These are phyloP conservation scores for Calcarisporium arbuscula DNA, from an alignment of 2,329 filamentous ascomycete genomes.

Conservation along the genomic window DNA sequence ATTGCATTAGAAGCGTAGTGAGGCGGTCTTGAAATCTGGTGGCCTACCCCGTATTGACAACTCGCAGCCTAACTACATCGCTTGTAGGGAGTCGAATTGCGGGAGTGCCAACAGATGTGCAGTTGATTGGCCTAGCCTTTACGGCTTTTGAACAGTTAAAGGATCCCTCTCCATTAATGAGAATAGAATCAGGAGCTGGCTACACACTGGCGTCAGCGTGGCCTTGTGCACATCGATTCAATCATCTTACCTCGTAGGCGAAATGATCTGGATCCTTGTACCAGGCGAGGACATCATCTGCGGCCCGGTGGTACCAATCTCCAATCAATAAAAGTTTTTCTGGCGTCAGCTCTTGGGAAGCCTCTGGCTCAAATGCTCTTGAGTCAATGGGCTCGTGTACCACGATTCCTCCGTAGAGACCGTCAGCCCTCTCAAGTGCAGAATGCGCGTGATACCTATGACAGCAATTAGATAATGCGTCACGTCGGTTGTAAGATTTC, in stretches of 20 bases:
- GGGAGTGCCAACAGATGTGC: constrained; percentile 3
- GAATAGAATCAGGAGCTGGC: constrained; percentile 10
- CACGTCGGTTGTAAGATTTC: no score
- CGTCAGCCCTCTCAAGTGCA: constrained; percentile 10
- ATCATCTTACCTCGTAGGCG: constrained; percentile 10
- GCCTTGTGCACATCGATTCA: no score
- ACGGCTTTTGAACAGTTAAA: constrained; percentile 9
- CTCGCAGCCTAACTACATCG: constrained; percentile 7
- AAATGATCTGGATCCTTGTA: constrained; percentile 9
- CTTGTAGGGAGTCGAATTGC: constrained; percentile 1
- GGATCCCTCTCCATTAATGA: constrained; percentile 10
- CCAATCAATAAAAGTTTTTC: constrained; percentile 9
- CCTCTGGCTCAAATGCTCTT: neutral
- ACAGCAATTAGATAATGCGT: no score
- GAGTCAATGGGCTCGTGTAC: constrained; percentile 6
- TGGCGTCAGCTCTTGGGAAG: constrained; percentile 5
- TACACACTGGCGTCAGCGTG: no score
- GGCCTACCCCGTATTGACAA: constrained; percentile 10
- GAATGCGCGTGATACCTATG: constrained; percentile 12
- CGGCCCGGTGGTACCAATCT: constrained; percentile 10
- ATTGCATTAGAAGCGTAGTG: no score
- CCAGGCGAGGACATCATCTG: constrained; percentile 3
- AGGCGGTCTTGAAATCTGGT: no score
- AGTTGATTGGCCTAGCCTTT: constrained; percentile 6
- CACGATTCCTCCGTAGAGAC: constrained; percentile 10